These are phyloP conservation scores for Anisogramma anomala DNA, from an alignment of 2,329 filamentous ascomycete genomes.

Conservation along the genomic window DNA sequence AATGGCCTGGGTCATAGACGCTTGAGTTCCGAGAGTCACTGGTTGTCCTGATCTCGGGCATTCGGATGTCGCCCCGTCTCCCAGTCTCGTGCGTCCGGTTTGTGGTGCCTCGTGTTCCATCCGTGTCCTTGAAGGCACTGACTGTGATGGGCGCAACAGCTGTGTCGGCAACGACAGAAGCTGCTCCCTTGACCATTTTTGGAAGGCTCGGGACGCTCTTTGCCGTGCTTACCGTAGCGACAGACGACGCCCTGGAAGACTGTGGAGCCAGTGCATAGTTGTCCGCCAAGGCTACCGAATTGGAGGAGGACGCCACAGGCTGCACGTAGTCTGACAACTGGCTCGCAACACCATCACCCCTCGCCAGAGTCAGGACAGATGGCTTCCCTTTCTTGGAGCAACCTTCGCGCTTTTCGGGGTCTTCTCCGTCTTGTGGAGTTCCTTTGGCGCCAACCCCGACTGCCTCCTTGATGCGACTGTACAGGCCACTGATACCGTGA, in stretches of 20 bases:
- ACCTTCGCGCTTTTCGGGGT: slow-evolving; percentile 25
- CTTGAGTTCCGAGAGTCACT: slow-evolving; percentile 26
- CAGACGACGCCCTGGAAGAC: slow-evolving; percentile 37
- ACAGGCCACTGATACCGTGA: slow-evolving; percentile 78
- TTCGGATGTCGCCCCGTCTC: slow-evolving; percentile 24
- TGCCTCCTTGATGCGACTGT: slow-evolving; percentile 71
- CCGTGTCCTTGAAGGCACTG: slow-evolving; percentile 36
- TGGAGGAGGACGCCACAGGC: slow-evolving; percentile 17
- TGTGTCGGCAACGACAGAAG: slow-evolving; percentile 32
- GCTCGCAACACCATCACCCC: slow-evolving; percentile 17
- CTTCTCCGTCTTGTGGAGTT: slow-evolving; percentile 23
- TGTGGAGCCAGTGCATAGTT: slow-evolving; percentile 29
- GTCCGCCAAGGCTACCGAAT: slow-evolving; percentile 20
- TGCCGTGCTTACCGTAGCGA: slow-evolving; percentile 35
- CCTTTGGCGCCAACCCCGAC: slow-evolving; percentile 54
- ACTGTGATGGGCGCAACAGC: slow-evolving; percentile 38
- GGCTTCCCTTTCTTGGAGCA: slow-evolving; percentile 14
- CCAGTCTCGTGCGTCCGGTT: slow-evolving; percentile 32
- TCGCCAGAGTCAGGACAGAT: slow-evolving; percentile 19
- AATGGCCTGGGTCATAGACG: slow-evolving; percentile 27
- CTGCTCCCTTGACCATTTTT: slow-evolving; percentile 32
- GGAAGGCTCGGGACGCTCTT: slow-evolving; percentile 29
- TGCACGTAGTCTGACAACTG: slow-evolving; percentile 11
- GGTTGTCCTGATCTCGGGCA: slow-evolving; percentile 18
- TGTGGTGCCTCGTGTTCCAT: slow-evolving; percentile 30